Conservation (phyloP, 106 monocot species). For the Platanthera zijinensis region DNA sequence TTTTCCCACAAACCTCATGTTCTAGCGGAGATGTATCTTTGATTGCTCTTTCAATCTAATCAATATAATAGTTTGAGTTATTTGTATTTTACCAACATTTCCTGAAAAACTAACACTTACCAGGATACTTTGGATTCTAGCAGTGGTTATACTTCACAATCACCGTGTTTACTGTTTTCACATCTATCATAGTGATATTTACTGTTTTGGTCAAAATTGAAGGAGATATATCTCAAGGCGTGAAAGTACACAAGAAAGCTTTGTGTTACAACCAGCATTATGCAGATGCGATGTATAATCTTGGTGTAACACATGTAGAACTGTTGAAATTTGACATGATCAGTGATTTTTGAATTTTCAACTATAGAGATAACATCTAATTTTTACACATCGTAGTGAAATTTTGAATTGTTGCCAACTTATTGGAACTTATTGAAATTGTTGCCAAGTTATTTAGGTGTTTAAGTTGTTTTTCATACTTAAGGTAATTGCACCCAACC, state of each 20-base stretch:
- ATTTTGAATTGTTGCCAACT: neutral
- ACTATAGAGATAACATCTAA: neutral
- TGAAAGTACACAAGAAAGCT: constrained; percentile 93
- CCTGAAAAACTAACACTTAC: neutral
- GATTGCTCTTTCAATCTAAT: neutral
- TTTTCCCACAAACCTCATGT: neutral
- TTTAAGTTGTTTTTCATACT: no score
- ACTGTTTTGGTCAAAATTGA: constrained; percentile 80
- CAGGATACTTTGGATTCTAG: neutral
- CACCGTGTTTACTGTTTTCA: neutral
- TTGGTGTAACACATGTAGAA: constrained; percentile 99
- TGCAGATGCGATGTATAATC: constrained; percentile 99
- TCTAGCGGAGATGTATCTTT: neutral
- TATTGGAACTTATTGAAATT: no score
- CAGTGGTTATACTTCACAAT: neutral
- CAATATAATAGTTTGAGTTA: neutral
- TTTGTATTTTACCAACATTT: neutral
- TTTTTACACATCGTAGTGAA: neutral
- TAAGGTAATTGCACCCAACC: no score
- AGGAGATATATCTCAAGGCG: constrained; percentile 89
- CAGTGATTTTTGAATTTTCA: constrained; percentile 13
- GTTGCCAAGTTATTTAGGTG: no score
- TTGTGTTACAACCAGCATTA: constrained; percentile 90
- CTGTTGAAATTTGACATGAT: constrained; percentile 99
- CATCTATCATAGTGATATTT: constrained; percentile 4